phyloP scores from a whole-genome alignment of 1,284 basidiomycete genomes.

The Sporisorium iseilematis-ciliati region DNA sequence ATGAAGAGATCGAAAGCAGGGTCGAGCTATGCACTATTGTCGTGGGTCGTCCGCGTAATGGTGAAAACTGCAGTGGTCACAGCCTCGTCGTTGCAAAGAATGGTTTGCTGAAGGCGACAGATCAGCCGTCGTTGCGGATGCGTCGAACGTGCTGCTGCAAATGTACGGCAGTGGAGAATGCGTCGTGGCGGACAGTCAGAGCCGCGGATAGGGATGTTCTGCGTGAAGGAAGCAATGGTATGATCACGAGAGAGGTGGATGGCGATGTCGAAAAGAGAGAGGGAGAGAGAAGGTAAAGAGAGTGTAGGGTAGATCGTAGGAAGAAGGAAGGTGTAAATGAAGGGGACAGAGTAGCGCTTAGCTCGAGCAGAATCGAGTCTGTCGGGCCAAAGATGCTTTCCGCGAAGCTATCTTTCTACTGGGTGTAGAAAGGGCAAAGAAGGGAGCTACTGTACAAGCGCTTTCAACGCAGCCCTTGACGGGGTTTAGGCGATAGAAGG shows the following conservation, averaged over 20 bases:
- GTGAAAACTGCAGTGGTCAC: slow-evolving; percentile 3
- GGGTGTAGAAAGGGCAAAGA: background rate
- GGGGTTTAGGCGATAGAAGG: background rate
- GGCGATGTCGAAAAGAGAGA: background rate
- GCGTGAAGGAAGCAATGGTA: background rate
- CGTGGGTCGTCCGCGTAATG: background rate
- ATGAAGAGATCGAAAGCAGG: no score
- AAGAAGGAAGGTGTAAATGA: background rate
- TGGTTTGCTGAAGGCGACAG: slow-evolving; percentile 27
- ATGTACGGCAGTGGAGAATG: background rate
- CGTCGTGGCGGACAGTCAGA: background rate
- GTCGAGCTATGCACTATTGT: background rate
- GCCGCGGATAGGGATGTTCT: background rate
- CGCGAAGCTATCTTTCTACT: background rate
- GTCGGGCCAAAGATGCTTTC: background rate
- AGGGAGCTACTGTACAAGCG: background rate
- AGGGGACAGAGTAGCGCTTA: background rate
- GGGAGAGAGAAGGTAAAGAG: background rate
- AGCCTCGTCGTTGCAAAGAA: slow-evolving; percentile 24
- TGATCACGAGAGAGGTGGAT: background rate
- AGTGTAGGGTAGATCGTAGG: background rate
- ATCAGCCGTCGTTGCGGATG: background rate
- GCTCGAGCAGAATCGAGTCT: background rate
- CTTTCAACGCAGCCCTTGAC: slow-evolving; percentile 4
- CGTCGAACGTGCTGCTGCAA: background rate